Conservation (phyloP, 2,329 filamentous ascomycete genomes). For the Colletotrichum simmondsii region DNA sequence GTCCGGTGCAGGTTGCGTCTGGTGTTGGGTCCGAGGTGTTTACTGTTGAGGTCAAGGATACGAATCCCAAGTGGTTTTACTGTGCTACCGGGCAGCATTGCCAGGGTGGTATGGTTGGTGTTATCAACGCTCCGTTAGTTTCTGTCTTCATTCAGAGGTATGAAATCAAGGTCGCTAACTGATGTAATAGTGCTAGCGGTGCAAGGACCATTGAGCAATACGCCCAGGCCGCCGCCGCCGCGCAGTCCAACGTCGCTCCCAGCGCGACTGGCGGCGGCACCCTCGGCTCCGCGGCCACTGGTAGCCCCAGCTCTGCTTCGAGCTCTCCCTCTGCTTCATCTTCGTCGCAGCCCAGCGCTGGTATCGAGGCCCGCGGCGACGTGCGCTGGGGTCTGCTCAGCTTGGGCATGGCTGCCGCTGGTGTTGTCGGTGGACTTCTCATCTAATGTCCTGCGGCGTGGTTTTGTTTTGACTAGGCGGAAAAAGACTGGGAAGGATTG, state of each 20-base stretch:
- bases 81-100: constrained; percentile 70
- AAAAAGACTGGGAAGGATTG: not conserved
- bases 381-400: constrained; percentile 31
- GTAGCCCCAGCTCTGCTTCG: constrained; percentile 7
- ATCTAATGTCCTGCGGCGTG: not conserved
- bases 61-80: constrained; percentile 72
- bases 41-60: constrained; percentile 46
- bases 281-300: constrained; percentile 22
- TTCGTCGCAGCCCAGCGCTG: constrained; percentile 16
- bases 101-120: constrained; percentile 69
- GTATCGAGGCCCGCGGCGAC: constrained; percentile 24
- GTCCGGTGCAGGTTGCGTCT: constrained; percentile 46
- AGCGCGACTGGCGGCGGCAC: constrained; percentile 27
- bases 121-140: constrained; percentile 39
- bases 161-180: not conserved
- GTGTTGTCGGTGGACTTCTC: constrained; percentile 29
- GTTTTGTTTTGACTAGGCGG: not conserved
- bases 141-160: not conserved
- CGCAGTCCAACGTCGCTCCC: constrained; percentile 30
- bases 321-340: not conserved
- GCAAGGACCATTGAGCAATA: constrained; percentile 20
- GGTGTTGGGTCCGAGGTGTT: constrained; percentile 37
- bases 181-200: not conserved
- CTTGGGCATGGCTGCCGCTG: constrained; percentile 26
- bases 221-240: constrained; percentile 14